phyloP scores from a whole-genome alignment of 768 basidiomycete species.

The Amanita phalloides region DNA sequence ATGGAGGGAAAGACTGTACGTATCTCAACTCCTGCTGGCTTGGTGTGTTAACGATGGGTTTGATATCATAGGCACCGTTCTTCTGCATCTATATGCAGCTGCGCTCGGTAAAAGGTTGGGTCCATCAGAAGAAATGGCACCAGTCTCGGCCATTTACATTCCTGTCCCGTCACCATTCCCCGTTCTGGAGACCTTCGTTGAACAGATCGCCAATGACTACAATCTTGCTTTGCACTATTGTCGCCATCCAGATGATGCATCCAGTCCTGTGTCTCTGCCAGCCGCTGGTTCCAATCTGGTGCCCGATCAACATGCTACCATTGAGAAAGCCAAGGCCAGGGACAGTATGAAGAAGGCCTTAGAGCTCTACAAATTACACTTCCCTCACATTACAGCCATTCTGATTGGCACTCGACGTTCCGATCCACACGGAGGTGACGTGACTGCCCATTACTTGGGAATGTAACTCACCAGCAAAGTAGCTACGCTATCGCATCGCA shows the following conservation, averaged over 20 bases:
- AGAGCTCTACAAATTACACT: constrained; percentile 54
- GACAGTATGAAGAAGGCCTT: constrained; percentile 76
- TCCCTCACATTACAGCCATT: constrained; percentile 66
- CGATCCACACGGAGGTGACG: constrained; percentile 91
- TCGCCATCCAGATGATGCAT: constrained; percentile 32
- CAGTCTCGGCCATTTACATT: constrained; percentile 73
- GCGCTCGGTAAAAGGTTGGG: constrained; percentile 42
- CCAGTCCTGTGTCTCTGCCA: constrained; percentile 33
- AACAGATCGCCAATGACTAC: constrained; percentile 48
- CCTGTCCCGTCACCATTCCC: constrained; percentile 84
- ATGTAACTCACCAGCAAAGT: constrained; percentile 3
- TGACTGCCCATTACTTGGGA: not conserved
- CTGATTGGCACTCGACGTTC: constrained; percentile 81
- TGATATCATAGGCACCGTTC: constrained; percentile 67
- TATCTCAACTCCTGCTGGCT: not conserved
- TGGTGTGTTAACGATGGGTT: not conserved
- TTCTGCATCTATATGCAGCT: constrained; percentile 80
- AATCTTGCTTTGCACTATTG: constrained; percentile 64
- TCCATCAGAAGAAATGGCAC: constrained; percentile 23
- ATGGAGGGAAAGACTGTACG: constrained; percentile 97
- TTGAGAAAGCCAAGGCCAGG: constrained; percentile 46
- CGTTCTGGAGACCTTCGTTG: constrained; percentile 77
- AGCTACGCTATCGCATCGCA: constrained; percentile 66
- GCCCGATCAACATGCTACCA: constrained; percentile 20
- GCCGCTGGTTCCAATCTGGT: constrained; percentile 14